Evolutionary conservation across 768 basidiomycete genomes (phyloP), one percentile per base, ranked within the genome.

Genomic region (Amyloporia xantha): DNA sequence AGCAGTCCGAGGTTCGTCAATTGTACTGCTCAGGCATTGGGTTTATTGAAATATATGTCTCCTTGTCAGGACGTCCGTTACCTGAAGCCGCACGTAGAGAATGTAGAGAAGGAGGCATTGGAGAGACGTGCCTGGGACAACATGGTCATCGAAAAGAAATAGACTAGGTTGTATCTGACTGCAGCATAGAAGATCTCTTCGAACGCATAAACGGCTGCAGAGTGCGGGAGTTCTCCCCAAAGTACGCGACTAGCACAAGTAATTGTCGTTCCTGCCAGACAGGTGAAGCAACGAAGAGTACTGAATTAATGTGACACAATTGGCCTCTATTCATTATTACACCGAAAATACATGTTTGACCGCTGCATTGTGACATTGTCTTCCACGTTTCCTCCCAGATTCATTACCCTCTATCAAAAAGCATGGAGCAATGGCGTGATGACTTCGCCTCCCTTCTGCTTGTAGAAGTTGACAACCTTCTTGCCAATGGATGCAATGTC

Each of bases 391-490:
- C 26, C 24, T n/a, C n/a, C 33, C 9, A 35, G n/a, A 35, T 35
- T 35, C 33, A 35, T 9, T 35, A 39, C 12, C 38, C 7, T 23
- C 49, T 69, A n/a, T n/a, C n/a, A 73, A 59, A 91, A 62, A n/a
- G 88, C 88, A 70, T 82, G 88, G 52, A 80, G 66, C 27, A 91
- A 71, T 23, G 88, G 89, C 40, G 89, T 90, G n/a, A 81, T 67
- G 37, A 89, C 75, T 43, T 76, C 69, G 46, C 73, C 71, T n/a
- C 82, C 82, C 68, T 76, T 77, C 68, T 84, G 72, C 77, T 84
- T 86, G 77, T 94, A 95, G 75, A 88, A 91, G 45, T 74, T 75
- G 51, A 90, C 78, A 43, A 92, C 81, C 77, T 92, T 91, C 78
- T 91, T 84, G 56, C 87, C 81, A 20, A 91, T 77, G 39, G 65